These are phyloP conservation scores for Panicum hallii DNA, from an alignment of 202 grass and related monocot genomes.

Conservation along the genomic window DNA sequence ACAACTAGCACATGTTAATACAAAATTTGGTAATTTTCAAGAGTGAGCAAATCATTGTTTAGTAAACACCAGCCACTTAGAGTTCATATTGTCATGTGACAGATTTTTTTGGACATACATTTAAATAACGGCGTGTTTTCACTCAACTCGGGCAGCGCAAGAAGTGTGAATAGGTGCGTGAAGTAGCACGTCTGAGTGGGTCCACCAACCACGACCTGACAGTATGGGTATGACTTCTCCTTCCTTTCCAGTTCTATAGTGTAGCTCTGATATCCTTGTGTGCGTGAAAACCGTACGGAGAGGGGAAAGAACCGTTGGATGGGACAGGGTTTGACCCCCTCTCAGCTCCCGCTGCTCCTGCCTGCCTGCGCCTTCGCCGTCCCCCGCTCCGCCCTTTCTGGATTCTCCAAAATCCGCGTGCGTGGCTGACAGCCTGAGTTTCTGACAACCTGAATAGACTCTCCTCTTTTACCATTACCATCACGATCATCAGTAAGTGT, in stretches of 20 bases:
- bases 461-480: background rate
- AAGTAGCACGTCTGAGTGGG: background rate
- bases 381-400: background rate
- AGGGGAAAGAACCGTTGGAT: conserved; percentile 44
- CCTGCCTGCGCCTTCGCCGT: background rate
- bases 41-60: no score
- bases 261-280: no score
- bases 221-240: background rate
- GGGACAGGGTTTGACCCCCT: conserved; percentile 34
- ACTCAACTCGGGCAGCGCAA: background rate
- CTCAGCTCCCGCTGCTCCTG: background rate
- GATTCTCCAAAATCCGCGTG: conserved; percentile 18
- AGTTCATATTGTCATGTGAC: background rate
- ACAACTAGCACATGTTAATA: background rate
- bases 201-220: conserved; percentile 18
- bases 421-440: conserved; percentile 3
- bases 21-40: background rate
- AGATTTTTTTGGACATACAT: no score
- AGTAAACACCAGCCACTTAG: background rate
- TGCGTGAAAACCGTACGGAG: conserved; percentile 1
- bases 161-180: background rate
- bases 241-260: background rate
- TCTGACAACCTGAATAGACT: background rate
- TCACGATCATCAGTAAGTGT: background rate
- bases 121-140: no score